Base-by-base conservation (phyloP, 2,329 filamentous ascomycete genomes). In the Paradendryphiella salina region DNA sequence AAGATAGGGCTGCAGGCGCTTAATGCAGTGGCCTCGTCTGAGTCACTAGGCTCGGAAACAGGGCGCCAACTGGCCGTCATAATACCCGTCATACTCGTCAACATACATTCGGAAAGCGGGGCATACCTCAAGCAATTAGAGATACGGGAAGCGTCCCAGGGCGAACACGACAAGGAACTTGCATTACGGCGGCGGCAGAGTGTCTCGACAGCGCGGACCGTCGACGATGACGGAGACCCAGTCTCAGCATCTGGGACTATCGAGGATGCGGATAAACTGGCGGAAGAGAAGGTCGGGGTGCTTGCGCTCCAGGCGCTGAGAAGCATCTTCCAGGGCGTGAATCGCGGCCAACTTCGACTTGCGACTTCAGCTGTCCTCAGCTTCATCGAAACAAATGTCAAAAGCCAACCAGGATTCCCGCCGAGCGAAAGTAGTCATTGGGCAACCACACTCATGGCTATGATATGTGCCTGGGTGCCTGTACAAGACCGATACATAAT, bases 401-500 rank as follows among this genome's bases (percentile, higher is more conserved):
- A 65, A 47, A 57, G 62, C 20, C 48, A 64, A 7, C 60, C 67
- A 13, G 47, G 66, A 9, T 50, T 62, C 8, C 57, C 46, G 77
- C 86, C 35, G 67, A 73, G 52, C 78, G 81, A 62, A 75, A 74
- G 18, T 71, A 80, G 47, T 63, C 87, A 84, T 41, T 97, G 93
- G 93, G 87, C 90, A 1, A 87, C 90, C 20, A 87, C 85, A 50
- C 80, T 97, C 42, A 90, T 95, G 70, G 84, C 87, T 64, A 82
- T 92, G 55, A 82, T 93, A 45, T 86, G 90, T 13, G 84, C 85
- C 51, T 97, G 92, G 91, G 88, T 91, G 0, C 91, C 94, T 0
- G 92, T 97, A 1, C 93, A 97, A 71, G 90, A 96, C 67, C 88
- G 94, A 46, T 97, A 96, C 75, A 85, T 93, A 32, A 94, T 97